Conservation (phyloP, 495 filamentous ascomycete species). For the Viridothelium virens region DNA sequence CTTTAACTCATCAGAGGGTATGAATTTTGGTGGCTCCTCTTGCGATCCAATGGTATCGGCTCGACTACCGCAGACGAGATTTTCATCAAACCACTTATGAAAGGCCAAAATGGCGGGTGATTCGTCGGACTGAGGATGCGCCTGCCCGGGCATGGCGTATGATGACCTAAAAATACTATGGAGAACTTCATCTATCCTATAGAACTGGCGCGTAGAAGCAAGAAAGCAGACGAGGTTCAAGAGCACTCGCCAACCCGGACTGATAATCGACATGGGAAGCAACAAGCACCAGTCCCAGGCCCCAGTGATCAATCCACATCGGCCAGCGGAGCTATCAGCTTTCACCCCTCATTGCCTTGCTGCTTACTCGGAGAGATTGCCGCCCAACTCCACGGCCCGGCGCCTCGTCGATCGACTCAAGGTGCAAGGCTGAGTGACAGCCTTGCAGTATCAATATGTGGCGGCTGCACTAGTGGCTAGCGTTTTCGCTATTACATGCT, state of each 20-base stretch:
- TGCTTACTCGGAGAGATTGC: not conserved
- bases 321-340: no score
- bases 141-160: not conserved
- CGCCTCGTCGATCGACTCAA: not conserved
- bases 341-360: not conserved
- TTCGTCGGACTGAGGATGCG: not conserved
- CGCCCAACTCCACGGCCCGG: not conserved
- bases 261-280: not conserved
- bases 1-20: not conserved
- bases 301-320: no score
- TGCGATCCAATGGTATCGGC: not conserved
- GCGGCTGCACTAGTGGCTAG: no score
- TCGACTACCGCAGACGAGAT: not conserved
- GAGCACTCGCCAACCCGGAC: not conserved
- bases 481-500: no score
- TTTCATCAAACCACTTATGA: not conserved
- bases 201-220: no score
- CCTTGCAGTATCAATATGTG: no score
- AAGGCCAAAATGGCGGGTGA: not conserved
- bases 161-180: not conserved
- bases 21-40: not conserved
- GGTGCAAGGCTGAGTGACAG: not conserved
- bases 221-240: not conserved
- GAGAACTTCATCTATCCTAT: not conserved
- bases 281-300: not conserved